Base-by-base conservation (phyloP, 169 alveolate genomes). In the Plasmodium gaboni region DNA sequence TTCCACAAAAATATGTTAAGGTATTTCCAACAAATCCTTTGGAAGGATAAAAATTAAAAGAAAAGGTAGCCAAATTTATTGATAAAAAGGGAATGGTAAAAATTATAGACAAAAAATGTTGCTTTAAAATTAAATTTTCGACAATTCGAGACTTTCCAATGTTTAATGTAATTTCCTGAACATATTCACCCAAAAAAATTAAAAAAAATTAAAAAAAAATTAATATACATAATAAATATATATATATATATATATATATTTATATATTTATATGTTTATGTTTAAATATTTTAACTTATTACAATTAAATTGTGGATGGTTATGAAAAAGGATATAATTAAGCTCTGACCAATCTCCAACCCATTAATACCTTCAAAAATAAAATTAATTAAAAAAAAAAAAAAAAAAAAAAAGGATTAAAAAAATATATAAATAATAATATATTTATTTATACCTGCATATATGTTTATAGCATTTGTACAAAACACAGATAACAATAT, bases 11-110 rank as follows among this genome's bases (percentile, higher is more conserved):
- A 73, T 97, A 96, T 50, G 98, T 95, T 92, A 90, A 97, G 13
- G 98, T 96, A 91, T 97, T 98, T n/a, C 99, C 99, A 19, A 97
- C 98, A 91, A 97, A 97, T 42, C 97, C 98, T 89, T 95, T 70
- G 15, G 98, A 95, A n/a, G 99, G 99, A 83, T 92, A 97, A 92
- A 92, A 95, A 89, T 96, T 97, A 88, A 80, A 95, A 60, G 95
- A 91, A 68, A 96, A 93, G 10, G 97, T 88, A 24, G 97, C 97
- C 32, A 96, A 87, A 55, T 97, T 93, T 22, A 95, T 89, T 51
- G 96, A 86, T 32, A 96, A 88, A 89, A 96, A 97, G 15, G 99
- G 98, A 5, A 97, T 59, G 70, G 96, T 74, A 6, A 97, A 93
- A 19, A 96, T 80, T 15, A 96, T 71, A 10, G 97, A 94, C 76